Conservation (phyloP, 805 yeast species). For the Grigorovia humatica region DNA sequence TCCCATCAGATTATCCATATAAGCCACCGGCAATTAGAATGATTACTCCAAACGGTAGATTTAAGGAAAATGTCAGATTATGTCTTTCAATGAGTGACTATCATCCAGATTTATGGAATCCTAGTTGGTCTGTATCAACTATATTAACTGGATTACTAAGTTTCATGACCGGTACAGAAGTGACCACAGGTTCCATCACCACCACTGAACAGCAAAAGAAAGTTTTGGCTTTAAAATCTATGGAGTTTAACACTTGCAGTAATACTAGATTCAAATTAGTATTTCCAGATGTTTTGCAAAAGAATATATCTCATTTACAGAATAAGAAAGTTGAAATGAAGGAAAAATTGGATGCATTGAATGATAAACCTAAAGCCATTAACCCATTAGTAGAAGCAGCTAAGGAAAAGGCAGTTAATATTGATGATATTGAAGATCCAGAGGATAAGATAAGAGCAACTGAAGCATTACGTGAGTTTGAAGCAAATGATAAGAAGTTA, state of each 20-base stretch:
- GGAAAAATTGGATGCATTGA: slow-evolving; percentile 3
- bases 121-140: slow-evolving; percentile 90
- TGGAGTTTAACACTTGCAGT: slow-evolving; percentile 45
- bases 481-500: slow-evolving; percentile 4
- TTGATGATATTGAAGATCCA: slow-evolving; percentile 43
- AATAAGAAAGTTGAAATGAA: slow-evolving; percentile 9
- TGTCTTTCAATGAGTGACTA: slow-evolving; percentile 91
- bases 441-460: slow-evolving; percentile 58
- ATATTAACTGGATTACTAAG: slow-evolving; percentile 79
- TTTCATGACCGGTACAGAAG: slow-evolving; percentile 83
- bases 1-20: slow-evolving; percentile 82
- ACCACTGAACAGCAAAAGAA: slow-evolving; percentile 51
- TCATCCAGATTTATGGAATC: slow-evolving; percentile 86
- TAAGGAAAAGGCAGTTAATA: slow-evolving; percentile 24
- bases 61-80: slow-evolving; percentile 66
- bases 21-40: slow-evolving; percentile 85
- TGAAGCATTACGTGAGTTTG: slow-evolving; percentile 16
- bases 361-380: slow-evolving; percentile 4
- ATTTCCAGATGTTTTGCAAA: slow-evolving; percentile 57
- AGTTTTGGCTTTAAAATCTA: slow-evolving; percentile 48
- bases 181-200: slow-evolving; percentile 71
- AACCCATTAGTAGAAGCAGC: slow-evolving; percentile 24
- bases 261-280: slow-evolving; percentile 49
- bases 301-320: slow-evolving; percentile 19
- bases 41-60: slow-evolving; percentile 85